Base-by-base conservation (phyloP, 495 filamentous ascomycete species). In the Podospora appendiculata region DNA sequence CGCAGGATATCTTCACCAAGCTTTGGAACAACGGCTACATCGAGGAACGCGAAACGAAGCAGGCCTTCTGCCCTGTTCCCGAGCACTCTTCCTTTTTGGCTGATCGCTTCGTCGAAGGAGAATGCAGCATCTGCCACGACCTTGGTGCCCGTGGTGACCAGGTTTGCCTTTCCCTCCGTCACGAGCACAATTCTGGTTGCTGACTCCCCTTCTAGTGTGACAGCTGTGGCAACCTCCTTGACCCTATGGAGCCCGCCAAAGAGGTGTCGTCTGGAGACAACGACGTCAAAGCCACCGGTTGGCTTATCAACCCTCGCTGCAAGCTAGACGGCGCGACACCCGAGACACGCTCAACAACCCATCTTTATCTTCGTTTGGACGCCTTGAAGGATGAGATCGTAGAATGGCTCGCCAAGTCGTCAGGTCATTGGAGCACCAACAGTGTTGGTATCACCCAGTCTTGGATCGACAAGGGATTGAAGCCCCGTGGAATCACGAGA, bases 91-190 rank as follows among this genome's bases (percentile, higher is more conserved):
- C 84, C 17, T 97, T 95, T 75, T 65, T 97, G 48, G 90, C 92
- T 16, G 92, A 97, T 68, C 88, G 92, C 40, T 97, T 87, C 63
- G 89, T 96, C 14, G 90, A 96, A 71, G 91, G 91, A n/a, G 86
- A 84, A 57, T 96, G 25, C 25, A 25, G 25, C 5, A 25, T 25
- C 25, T 25, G 25, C 25, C 25, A 25, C 25, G 25, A 25, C 25
- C 25, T 25, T 25, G 25, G 90, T 65, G 90, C 90, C 38, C 80
- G 87, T 45, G 88, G 88, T 49, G 70, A 71, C 52, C 70, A 95
- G 70, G 25, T 25, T 25, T 25, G 25, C 25, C 25, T 25, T 25
- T 25, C 25, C 25, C 25, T 5, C 25, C 25, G 5, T 25, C 25
- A 25, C 2, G 25, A 25, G 25, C 25, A 25, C 25, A 2, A 25